Base-by-base conservation (phyloP, 305 asterid species). In the Fraxinus latifolia region DNA sequence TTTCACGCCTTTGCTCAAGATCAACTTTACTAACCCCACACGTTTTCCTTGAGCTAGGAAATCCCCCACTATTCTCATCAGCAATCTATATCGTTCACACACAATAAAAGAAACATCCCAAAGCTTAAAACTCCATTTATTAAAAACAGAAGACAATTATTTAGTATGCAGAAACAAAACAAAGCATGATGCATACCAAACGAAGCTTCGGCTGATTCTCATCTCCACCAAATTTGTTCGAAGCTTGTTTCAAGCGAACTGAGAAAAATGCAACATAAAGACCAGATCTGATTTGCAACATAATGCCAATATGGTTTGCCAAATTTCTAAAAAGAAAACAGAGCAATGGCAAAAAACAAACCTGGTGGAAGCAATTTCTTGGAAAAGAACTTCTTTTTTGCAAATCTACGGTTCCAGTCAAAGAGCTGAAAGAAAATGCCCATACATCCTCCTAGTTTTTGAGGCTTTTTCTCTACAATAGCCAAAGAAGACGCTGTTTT, bases 341-440 rank as follows among this genome's bases (percentile, higher is more conserved):
- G 79, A 80, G 75, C 2, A 65, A 71, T 33, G 29, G 14, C 12
- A 19, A 0, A 85, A 65, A 80, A 82, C 89, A 14, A 78, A 93
- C 97, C 98, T 83, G 97, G 95, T 19, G 97, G 91, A 79, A 93
- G 96, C 86, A 94, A 82, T 90, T 91, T 96, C 92, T 87, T 96
- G 47, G 98, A 82, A 72, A 96, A 96, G 4, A 93, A 88, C 86
- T 89, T 94, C 89, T 94, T 94, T 87, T 90, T 96, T 0, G 98
- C 93, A 21, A 96, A 90, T 83, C 89, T 93, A n/a, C 95, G 89
- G 88, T 94, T 96, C 99, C 99, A 94, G 82, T 94, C 98, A 84
- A 96, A 90, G 7, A 96, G 91, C 82, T 92, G 97, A 84, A 91
- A 93, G 89, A 96, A 93, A 87, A 94, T 89, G 76, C 98, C 97